These are phyloP conservation scores for Fusarium foetens DNA, from an alignment of 2,329 filamentous ascomycete species.

Conservation along the genomic window DNA sequence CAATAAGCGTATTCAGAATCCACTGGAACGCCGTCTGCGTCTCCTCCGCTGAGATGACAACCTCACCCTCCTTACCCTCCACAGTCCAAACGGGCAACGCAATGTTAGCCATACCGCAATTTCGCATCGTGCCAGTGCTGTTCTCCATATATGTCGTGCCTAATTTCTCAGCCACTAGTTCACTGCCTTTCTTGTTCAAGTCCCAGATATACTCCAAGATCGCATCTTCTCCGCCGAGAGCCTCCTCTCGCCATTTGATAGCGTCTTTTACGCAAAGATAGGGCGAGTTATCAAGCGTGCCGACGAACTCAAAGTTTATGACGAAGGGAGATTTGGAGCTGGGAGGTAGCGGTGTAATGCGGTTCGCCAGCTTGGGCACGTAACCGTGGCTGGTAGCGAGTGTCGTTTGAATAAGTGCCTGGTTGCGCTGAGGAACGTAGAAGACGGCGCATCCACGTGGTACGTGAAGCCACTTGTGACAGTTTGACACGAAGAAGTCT, in stretches of 20 bases:
- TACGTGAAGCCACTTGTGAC: conserved; percentile 89
- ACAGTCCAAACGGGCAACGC: conserved; percentile 70
- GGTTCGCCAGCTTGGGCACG: conserved; percentile 54
- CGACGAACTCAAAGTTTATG: conserved; percentile 78
- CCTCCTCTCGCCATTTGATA: conserved; percentile 73
- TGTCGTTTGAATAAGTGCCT: conserved; percentile 76
- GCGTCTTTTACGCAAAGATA: conserved; percentile 78
- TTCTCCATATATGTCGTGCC: conserved; percentile 80
- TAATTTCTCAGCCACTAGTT: conserved; percentile 68
- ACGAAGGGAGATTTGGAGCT: conserved; percentile 69
- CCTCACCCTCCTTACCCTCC: conserved; percentile 44
- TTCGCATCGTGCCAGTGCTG: conserved; percentile 65
- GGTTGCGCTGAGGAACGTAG: conserved; percentile 81
- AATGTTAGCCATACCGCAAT: conserved; percentile 79
- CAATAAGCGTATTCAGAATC: conserved; percentile 63
- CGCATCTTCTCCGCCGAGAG: conserved; percentile 77
- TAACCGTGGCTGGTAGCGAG: conserved; percentile 87
- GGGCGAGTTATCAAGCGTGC: conserved; percentile 77
- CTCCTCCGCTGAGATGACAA: conserved; percentile 47
- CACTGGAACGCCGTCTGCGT: conserved; percentile 61
- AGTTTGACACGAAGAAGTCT: conserved; percentile 89
- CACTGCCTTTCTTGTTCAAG: conserved; percentile 72
- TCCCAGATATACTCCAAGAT: conserved; percentile 72
- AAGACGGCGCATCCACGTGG: conserved; percentile 85
- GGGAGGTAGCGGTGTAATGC: conserved; percentile 56